Evolutionary conservation across 768 basidiomycete genomes (phyloP).

Genomic region (Leccinum pellstonianum): DNA sequence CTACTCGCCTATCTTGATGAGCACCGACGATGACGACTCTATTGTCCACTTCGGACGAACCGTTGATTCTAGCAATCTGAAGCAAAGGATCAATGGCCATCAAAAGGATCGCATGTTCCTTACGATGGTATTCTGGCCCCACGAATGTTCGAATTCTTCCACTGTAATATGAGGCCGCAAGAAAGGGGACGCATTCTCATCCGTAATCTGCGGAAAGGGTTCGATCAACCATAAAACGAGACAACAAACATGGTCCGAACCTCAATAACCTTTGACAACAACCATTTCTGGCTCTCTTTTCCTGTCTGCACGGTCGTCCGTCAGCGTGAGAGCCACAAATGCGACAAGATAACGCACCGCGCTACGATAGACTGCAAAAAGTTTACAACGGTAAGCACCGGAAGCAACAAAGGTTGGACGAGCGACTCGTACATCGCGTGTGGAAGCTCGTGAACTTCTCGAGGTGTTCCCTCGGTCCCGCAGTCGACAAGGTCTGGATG

Average conservation of each 20-base stretch:
- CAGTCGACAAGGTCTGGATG: conserved; percentile 62
- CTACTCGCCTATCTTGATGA: conserved; percentile 73
- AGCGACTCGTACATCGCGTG: conserved; percentile 59
- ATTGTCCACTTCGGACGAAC: conserved; percentile 60
- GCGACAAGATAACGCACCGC: conserved; percentile 44
- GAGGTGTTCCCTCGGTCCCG: conserved; percentile 64
- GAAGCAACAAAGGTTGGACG: background rate
- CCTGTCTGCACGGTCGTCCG: conserved; percentile 52
- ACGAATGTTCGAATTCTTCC: conserved; percentile 72
- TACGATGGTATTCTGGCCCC: conserved; percentile 84
- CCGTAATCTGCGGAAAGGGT: conserved; percentile 52
- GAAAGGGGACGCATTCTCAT: conserved; percentile 54
- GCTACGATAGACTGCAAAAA: conserved; percentile 66
- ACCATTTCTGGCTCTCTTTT: conserved; percentile 74
- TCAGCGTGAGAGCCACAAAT: conserved; percentile 14
- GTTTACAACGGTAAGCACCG: conserved; percentile 10
- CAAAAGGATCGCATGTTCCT: conserved; percentile 21
- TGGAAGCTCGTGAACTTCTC: conserved; percentile 67
- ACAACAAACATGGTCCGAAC: conserved; percentile 33
- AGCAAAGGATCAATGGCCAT: conserved; percentile 2
- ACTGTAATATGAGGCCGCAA: conserved; percentile 60
- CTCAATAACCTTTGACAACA: conserved; percentile 63
- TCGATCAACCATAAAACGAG: conserved; percentile 4
- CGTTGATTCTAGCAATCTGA: conserved; percentile 76
- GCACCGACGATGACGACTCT: conserved; percentile 70